Percentiles rank a stretch among this genome's conserved stretches.
phyloP scores from a whole-genome alignment of 1,284 basidiomycete genomes.

The Puccinia novopanici region DNA sequence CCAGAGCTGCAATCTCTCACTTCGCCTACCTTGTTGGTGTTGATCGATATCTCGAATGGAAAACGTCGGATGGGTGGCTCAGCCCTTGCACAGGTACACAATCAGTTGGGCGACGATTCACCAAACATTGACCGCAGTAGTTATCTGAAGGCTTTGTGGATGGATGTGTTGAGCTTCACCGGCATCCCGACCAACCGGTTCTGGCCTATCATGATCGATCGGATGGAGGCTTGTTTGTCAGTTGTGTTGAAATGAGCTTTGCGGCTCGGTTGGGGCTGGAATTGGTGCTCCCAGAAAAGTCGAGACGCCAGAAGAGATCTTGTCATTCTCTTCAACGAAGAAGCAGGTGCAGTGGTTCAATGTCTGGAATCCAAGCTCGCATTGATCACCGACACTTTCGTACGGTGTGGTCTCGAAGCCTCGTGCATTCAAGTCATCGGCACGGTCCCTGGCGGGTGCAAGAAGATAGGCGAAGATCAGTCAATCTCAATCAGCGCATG shows the following conservation, averaged over 20 bases:
- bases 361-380: slow-evolving; percentile 66
- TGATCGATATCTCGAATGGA: slow-evolving; percentile 84
- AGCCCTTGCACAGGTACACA: slow-evolving; percentile 90
- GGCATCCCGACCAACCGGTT: slow-evolving; percentile 67
- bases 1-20: slow-evolving; percentile 68
- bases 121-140: slow-evolving; percentile 83
- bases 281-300: slow-evolving; percentile 66
- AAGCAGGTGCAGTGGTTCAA: slow-evolving; percentile 90
- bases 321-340: slow-evolving; percentile 89
- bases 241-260: slow-evolving; percentile 91
- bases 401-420: slow-evolving; percentile 14
- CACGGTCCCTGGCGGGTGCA: slow-evolving; percentile 61
- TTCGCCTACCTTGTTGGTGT: slow-evolving; percentile 70
- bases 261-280: slow-evolving; percentile 80
- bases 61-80: slow-evolving; percentile 89
- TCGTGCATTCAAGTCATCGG: slow-evolving; percentile 40
- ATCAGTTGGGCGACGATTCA: slow-evolving; percentile 80
- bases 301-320: slow-evolving; percentile 59
- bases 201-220: slow-evolving; percentile 99
- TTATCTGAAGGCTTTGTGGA: slow-evolving; percentile 77
- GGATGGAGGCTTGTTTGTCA: slow-evolving; percentile 90
- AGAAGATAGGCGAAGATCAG: slow-evolving; percentile 63
- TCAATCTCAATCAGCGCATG: slow-evolving; percentile 68
- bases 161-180: slow-evolving; percentile 69
- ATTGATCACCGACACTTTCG: slow-evolving; percentile 50